Conservation (phyloP, 192 early-diverging fungal species). For the Gonapodya sp. region DNA sequence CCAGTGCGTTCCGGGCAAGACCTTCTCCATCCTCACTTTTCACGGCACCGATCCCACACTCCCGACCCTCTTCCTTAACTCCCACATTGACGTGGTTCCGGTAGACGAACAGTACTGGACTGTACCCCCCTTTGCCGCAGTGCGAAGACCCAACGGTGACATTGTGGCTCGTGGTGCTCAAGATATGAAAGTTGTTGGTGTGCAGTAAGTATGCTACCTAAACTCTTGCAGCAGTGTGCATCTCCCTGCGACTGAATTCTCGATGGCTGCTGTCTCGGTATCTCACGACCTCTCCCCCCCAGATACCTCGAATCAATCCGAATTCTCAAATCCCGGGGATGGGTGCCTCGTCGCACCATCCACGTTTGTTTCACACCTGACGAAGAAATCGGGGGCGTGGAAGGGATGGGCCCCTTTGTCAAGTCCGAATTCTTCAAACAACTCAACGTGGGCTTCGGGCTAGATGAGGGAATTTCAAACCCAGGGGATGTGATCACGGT, state of each 20-base stretch:
- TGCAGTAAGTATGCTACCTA: background rate
- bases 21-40: slow-evolving; percentile 8
- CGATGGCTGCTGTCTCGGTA: background rate
- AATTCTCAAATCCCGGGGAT: slow-evolving; percentile 39
- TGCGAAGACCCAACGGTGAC: slow-evolving; percentile 40
- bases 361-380: slow-evolving; percentile 73
- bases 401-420: slow-evolving; percentile 65
- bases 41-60: slow-evolving; percentile 16
- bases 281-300: background rate
- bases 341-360: slow-evolving; percentile 52
- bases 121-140: slow-evolving; percentile 65
- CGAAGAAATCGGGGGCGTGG: slow-evolving; percentile 76
- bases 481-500: slow-evolving; percentile 56
- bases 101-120: slow-evolving; percentile 69
- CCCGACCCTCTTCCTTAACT: slow-evolving; percentile 64
- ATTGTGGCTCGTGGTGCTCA: slow-evolving; percentile 79
- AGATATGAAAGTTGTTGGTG: slow-evolving; percentile 87
- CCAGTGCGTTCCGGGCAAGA: slow-evolving; percentile 44
- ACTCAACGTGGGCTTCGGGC: slow-evolving; percentile 70
- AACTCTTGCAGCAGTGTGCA: background rate
- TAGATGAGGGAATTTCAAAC: slow-evolving; percentile 69
- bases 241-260: background rate
- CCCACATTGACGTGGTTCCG: slow-evolving; percentile 87
- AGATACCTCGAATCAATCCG: slow-evolving; percentile 77
- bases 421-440: slow-evolving; percentile 53